These are phyloP conservation scores for Diplodia sapinea DNA, from an alignment of 2,329 filamentous ascomycete species.

Conservation along the genomic window DNA sequence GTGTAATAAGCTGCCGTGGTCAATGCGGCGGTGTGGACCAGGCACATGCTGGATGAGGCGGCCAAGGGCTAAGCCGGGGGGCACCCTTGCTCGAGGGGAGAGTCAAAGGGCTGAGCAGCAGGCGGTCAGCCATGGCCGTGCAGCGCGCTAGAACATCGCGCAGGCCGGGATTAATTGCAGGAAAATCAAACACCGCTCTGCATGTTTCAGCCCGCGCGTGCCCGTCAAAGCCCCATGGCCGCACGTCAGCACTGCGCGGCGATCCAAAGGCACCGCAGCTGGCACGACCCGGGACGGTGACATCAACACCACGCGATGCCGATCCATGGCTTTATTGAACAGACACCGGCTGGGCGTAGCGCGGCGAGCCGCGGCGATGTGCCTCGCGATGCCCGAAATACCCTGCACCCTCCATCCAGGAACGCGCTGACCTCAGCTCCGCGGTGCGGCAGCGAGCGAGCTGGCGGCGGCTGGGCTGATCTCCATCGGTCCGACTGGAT, in stretches of 20 bases:
- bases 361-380: constrained; percentile 3
- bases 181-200: constrained; percentile 42
- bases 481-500: constrained; percentile 27
- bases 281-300: constrained; percentile 20
- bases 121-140: constrained; percentile 28
- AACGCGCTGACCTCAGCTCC: constrained; percentile 29
- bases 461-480: constrained; percentile 16
- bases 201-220: constrained; percentile 51
- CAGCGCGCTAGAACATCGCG: constrained; percentile 42
- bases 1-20: constrained; percentile 47
- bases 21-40: constrained; percentile 49
- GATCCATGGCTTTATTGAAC: constrained; percentile 23
- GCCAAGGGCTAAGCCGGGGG: constrained; percentile 39
- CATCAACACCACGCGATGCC: constrained; percentile 27
- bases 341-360: constrained; percentile 17
- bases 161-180: constrained; percentile 33
- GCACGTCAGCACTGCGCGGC: constrained; percentile 11
- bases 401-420: constrained; percentile 8
- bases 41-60: constrained; percentile 49
- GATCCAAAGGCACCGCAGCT: constrained; percentile 17
- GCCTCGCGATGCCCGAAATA: constrained; percentile 18
- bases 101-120: constrained; percentile 31
- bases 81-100: constrained; percentile 28
- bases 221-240: constrained; percentile 41
- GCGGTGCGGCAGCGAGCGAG: constrained; percentile 19